Base-by-base conservation (phyloP, 495 filamentous ascomycete species). In the Friedmanniomyces simplex region DNA sequence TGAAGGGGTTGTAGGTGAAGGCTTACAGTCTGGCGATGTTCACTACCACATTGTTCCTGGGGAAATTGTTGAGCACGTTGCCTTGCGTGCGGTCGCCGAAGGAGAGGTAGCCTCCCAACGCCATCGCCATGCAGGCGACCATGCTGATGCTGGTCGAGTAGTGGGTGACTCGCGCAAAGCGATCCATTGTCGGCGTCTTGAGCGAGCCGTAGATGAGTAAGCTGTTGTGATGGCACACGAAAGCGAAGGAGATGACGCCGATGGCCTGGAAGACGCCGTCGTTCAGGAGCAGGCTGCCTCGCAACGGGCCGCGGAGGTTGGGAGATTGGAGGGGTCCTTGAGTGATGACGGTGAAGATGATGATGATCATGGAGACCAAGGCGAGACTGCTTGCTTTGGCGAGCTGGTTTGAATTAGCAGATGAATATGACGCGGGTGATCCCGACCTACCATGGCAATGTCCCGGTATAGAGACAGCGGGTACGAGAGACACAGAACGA, bases 11-110 rank as follows among this genome's bases (percentile, higher is more conserved):
- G 13, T 1, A 39, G 24, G 16, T 25, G 8, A 22, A 14, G 20
- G 64, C 78, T 63, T 73, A 85, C 81, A 98, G 76, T 63, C 93
- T 82, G 42, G 93, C 93, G 53, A 97, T 81, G 69, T 96, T 98
- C 61, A 96, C 87, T 79, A 97, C 81, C 58, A 83, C 79, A 69
- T 95, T 96, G 66, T 89, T 80, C 8, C 80, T 76, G 3, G 93
- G 89, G 68, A 98, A 96, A 72, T 98, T 98, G 73, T 98, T 98
- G 54, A 98, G 82, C 39, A 98, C 89, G 68, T 98, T 97, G 55
- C 93, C 93, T 64, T 88, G 74, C 0, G 93, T 97, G 58, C 85
- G 82, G 65, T 90, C 87, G 52, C 94, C 90, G 61, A 98, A 98
- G 42, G 84, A 90, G 14, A 98, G 76, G 70, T 95, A 97, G 30